These are phyloP conservation scores for Cercophora samala DNA, from an alignment of 495 filamentous ascomycete genomes.

Conservation along the genomic window DNA sequence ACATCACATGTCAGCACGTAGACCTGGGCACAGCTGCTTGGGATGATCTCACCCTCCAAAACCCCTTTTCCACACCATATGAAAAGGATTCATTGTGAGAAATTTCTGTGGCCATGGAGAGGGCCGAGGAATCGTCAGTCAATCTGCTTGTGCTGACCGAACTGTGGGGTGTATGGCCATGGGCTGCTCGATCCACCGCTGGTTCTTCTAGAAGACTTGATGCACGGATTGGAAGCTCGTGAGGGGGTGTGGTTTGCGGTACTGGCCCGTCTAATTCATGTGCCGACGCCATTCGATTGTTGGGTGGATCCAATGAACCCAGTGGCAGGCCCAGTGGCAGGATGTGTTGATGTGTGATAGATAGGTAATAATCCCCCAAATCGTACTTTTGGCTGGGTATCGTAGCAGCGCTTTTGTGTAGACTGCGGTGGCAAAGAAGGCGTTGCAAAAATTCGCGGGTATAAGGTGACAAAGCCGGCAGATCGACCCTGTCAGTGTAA, in stretches of 20 bases:
- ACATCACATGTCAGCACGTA: not conserved
- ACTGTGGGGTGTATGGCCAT: not conserved
- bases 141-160: not conserved
- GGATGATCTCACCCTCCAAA: constrained; percentile 20
- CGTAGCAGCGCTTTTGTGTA: not conserved
- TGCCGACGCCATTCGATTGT: not conserved
- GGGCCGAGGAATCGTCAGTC: not conserved
- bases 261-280: not conserved
- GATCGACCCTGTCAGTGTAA: not conserved
- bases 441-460: not conserved
- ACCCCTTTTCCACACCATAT: constrained; percentile 24
- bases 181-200: not conserved
- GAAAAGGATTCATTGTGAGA: not conserved
- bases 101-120: not conserved
- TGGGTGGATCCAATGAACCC: not conserved
- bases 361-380: not conserved
- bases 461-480: not conserved
- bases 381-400: not conserved
- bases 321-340: not conserved
- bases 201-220: not conserved
- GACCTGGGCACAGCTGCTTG: not conserved
- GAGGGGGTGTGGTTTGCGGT: not conserved
- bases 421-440: not conserved
- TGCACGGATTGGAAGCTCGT: not conserved
- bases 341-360: not conserved